These are phyloP conservation scores for Salix dunnii DNA, from an alignment of 345 rosid species.

Conservation along the genomic window DNA sequence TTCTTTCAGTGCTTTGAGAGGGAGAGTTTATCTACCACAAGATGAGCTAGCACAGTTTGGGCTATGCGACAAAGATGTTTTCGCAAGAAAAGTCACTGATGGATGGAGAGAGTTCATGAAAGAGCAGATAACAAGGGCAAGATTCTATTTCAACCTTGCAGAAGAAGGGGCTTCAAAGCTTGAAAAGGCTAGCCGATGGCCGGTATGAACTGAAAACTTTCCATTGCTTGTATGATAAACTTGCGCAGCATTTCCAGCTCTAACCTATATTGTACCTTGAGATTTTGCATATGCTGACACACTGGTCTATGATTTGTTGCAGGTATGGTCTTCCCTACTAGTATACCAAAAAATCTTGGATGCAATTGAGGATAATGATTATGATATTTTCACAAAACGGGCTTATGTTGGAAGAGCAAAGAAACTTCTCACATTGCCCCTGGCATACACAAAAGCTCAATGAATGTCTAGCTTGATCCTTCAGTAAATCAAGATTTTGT, in stretches of 20 bases:
- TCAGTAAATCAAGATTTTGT: not conserved
- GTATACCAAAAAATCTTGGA: conserved; percentile 47
- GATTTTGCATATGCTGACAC: not conserved
- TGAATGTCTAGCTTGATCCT: conserved; percentile 13
- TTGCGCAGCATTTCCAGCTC: not conserved
- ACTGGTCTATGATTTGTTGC: conserved; percentile 3
- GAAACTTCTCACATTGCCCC: conserved; percentile 49
- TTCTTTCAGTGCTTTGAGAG: conserved; percentile 41
- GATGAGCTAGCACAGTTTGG: conserved; percentile 57
- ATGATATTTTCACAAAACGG: conserved; percentile 51
- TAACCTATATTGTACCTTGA: too few species aligned
- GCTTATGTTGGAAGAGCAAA: conserved; percentile 47
- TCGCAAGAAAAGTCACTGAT: conserved; percentile 43
- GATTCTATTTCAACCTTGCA: conserved; percentile 51
- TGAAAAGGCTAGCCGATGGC: conserved; percentile 59
- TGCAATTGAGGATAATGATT: conserved; percentile 57
- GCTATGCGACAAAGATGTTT: conserved; percentile 42
- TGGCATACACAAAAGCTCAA: conserved; percentile 40
- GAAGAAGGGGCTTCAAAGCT: conserved; percentile 59
- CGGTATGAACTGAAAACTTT: conserved; percentile 24
- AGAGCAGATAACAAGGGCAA: conserved; percentile 55
- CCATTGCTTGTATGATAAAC: not conserved
- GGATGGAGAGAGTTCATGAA: conserved; percentile 59
- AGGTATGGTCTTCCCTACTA: conserved; percentile 59
- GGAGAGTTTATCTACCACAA: conserved; percentile 60